These are phyloP conservation scores for Eucalyptus virginea DNA, from an alignment of 345 rosid genomes.

Conservation along the genomic window DNA sequence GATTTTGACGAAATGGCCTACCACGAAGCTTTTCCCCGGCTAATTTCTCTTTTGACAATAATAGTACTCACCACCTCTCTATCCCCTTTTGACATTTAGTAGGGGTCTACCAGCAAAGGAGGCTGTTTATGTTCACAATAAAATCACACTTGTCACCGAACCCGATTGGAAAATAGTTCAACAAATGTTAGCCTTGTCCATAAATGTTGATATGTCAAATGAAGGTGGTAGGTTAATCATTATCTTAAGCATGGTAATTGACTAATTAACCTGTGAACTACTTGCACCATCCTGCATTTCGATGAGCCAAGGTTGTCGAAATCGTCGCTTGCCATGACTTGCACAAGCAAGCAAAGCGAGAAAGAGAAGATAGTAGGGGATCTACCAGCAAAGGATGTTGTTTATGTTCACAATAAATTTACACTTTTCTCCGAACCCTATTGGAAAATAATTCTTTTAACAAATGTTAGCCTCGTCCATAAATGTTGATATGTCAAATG, in stretches of 20 bases:
- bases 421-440: background rate
- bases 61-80: background rate
- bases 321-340: no score
- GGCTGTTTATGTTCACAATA: background rate
- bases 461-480: background rate
- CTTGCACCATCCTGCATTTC: background rate
- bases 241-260: background rate
- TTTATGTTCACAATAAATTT: background rate
- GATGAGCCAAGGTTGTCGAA: background rate
- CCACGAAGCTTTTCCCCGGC: background rate
- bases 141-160: background rate
- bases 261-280: background rate
- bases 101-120: background rate
- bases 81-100: background rate
- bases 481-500: background rate
- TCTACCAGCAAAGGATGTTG: background rate
- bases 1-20: background rate
- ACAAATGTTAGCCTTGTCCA: background rate
- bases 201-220: background rate
- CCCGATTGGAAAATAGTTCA: background rate
- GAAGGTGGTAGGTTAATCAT: background rate
- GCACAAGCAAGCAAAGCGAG: no score
- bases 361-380: background rate
- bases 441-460: background rate
- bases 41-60: background rate